A percentile compares a stretch with the other conserved stretches of the same genome.
Conservation (phyloP, 2,329 filamentous ascomycete genomes). For the Immersiporthe knoxdaviesiana region DNA sequence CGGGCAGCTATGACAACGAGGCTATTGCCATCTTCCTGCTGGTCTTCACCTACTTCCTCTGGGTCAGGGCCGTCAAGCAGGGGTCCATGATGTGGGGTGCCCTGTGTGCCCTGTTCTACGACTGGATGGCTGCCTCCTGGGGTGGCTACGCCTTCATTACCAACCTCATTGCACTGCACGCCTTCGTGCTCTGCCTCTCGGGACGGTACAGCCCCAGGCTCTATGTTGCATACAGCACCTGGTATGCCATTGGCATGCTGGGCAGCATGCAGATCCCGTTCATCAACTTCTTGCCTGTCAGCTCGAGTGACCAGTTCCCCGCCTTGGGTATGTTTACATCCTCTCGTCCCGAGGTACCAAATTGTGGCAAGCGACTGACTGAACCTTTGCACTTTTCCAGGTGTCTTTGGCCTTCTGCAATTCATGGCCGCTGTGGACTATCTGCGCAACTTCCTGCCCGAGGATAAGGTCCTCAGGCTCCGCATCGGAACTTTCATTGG, state of each 20-base stretch:
- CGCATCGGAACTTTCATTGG: slow-evolving; percentile 75
- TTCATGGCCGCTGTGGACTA: slow-evolving; percentile 91
- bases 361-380: slow-evolving; percentile 25
- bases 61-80: slow-evolving; percentile 97
- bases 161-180: slow-evolving; percentile 90
- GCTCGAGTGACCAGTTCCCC: slow-evolving; percentile 98
- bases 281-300: slow-evolving; percentile 93
- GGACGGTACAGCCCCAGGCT: slow-evolving; percentile 91
- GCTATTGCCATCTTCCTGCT: slow-evolving; percentile 98
- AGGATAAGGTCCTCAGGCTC: slow-evolving; percentile 92
- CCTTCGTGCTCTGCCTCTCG: slow-evolving; percentile 94
- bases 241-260: slow-evolving; percentile 94
- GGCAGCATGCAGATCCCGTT: slow-evolving; percentile 99
- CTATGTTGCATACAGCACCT: slow-evolving; percentile 96
- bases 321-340: slow-evolving; percentile 71
- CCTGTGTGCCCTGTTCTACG: slow-evolving; percentile 92
- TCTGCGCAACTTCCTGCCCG: slow-evolving; percentile 82
- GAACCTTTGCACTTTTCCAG: slow-evolving; percentile 46
- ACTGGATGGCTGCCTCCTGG: slow-evolving; percentile 99
- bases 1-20: slow-evolving; percentile 98
- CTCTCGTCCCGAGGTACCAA: not conserved
- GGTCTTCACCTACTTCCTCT: slow-evolving; percentile 97
- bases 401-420: slow-evolving; percentile 94
- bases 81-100: slow-evolving; percentile 97
- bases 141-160: slow-evolving; percentile 99